Evolutionary conservation across 768 basidiomycete species (phyloP).

Genomic region (Boletus pseudopeckii): DNA sequence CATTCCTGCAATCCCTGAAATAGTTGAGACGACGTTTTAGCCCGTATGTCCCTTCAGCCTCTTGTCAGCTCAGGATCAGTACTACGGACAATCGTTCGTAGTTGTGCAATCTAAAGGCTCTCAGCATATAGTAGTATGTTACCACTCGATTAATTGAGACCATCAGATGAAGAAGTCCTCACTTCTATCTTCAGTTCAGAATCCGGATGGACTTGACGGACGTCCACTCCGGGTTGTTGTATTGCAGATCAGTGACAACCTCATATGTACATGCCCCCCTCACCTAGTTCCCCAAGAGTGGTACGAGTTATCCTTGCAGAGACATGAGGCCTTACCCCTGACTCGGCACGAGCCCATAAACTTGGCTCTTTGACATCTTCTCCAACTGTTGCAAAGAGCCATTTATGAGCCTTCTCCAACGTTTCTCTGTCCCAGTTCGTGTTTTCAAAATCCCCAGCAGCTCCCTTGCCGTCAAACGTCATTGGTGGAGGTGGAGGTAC

Average conservation of each 20-base stretch:
- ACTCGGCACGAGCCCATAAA: conserved; percentile 13
- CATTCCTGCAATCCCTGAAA: not conserved
- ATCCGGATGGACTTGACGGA: no score
- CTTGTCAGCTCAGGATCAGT: not conserved
- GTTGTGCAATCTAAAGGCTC: not conserved
- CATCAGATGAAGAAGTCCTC: not conserved
- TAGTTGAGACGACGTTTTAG: no score
- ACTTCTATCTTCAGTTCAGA: not conserved
- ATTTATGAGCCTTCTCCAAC: conserved; percentile 35
- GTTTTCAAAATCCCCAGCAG: conserved; percentile 24
- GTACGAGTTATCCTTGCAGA: conserved; percentile 8
- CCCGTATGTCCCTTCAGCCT: not conserved
- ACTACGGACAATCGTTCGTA: not conserved
- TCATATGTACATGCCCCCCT: conserved; percentile 53
- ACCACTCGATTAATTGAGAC: not conserved
- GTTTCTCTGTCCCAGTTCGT: conserved; percentile 34
- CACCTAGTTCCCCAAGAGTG: conserved; percentile 35
- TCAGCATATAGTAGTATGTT: not conserved
- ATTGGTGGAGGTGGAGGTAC: conserved; percentile 42
- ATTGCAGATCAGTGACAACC: not conserved
- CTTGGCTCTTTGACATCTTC: conserved; percentile 12
- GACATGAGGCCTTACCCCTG: not conserved
- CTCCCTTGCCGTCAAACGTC: conserved; percentile 32
- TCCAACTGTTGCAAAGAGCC: conserved; percentile 36
- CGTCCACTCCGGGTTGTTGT: not conserved